Percentiles rank a stretch among this genome's conserved stretches.
phyloP scores from a whole-genome alignment of 768 basidiomycete species.

The Tylopilus vinaceipallidus region DNA sequence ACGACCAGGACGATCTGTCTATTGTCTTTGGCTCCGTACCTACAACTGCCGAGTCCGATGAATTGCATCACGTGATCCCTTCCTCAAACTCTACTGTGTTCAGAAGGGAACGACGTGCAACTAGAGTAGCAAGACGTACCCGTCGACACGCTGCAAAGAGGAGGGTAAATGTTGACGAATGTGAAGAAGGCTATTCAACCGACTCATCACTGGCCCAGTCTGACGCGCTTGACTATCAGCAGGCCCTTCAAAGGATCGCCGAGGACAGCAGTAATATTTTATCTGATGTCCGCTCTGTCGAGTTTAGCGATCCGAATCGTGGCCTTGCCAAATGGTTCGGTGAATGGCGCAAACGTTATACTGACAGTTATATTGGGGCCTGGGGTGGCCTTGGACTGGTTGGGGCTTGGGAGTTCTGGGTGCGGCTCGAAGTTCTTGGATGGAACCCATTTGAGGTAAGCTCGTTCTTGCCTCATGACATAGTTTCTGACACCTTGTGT shows the following conservation, averaged over 20 bases:
- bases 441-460: conserved; percentile 86
- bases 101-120: conserved; percentile 55
- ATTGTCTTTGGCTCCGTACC: conserved; percentile 60
- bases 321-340: conserved; percentile 67
- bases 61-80: conserved; percentile 54
- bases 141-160: conserved; percentile 38
- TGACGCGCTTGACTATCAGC: conserved; percentile 67
- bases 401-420: conserved; percentile 94
- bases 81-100: conserved; percentile 43
- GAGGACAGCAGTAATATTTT: conserved; percentile 57
- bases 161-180: conserved; percentile 21
- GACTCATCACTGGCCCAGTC: conserved; percentile 68
- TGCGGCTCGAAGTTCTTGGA: conserved; percentile 77
- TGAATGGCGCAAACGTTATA: conserved; percentile 73
- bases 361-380: conserved; percentile 82
- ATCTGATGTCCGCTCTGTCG: conserved; percentile 78
- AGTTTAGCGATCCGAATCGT: conserved; percentile 76
- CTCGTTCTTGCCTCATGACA: conserved; percentile 4
- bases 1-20: conserved; percentile 80
- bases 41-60: conserved; percentile 44
- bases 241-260: conserved; percentile 56
- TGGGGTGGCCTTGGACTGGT: conserved; percentile 89
- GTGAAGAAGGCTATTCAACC: conserved; percentile 85
- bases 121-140: conserved; percentile 55
- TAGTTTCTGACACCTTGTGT: conserved; percentile 4